Percentiles rank a stretch among this genome's conserved stretches.
phyloP scores from a whole-genome alignment of 129 eudicot genomes.

The Flaveria sonorensis region DNA sequence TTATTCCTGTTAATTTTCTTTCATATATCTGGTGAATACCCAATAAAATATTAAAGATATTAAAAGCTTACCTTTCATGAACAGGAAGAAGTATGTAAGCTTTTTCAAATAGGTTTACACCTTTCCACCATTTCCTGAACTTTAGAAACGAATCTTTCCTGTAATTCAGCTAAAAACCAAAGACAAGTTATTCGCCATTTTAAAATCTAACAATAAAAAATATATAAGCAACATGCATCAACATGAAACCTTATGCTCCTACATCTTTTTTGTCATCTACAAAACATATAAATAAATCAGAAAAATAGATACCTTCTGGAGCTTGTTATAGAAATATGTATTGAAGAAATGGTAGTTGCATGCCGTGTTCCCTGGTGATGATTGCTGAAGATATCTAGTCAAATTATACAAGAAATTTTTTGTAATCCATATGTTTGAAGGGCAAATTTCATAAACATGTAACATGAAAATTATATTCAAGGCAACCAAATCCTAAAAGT shows the following conservation, averaged over 20 bases:
- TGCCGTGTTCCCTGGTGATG: constrained; percentile 33
- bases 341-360: constrained; percentile 67
- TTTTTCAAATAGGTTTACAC: constrained; percentile 77
- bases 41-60: background rate
- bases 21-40: background rate
- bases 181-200: constrained; percentile 18
- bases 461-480: background rate
- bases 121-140: constrained; percentile 97
- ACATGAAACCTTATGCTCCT: background rate
- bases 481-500: background rate
- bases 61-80: constrained; percentile 67
- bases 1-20: constrained; percentile 6
- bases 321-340: constrained; percentile 81
- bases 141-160: constrained; percentile 54
- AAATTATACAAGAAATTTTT: constrained; percentile 18
- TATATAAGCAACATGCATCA: too few relatives aligned
- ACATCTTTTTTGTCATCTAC: constrained; percentile 9
- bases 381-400: constrained; percentile 71
- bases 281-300: background rate
- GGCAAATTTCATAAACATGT: background rate
- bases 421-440: background rate
- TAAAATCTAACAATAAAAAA: background rate
- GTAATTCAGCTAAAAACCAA: constrained; percentile 46
- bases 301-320: constrained; percentile 60
- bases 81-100: constrained; percentile 81